phyloP scores from a whole-genome alignment of 352 stramenopile species.

The Phytopythium boreale region DNA sequence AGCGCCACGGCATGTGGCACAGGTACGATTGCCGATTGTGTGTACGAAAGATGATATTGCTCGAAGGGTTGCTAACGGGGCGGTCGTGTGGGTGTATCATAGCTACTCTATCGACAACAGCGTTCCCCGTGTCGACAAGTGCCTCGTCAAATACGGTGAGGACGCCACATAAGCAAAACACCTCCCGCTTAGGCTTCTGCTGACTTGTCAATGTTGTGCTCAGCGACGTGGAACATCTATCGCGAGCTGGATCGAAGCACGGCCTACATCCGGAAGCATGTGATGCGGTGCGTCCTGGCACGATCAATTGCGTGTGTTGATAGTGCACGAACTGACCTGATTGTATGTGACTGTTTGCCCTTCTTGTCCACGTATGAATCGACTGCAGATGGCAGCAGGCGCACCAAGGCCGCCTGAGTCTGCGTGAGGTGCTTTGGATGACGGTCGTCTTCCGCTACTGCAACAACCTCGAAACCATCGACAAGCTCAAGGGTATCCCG shows the following conservation, averaged over 20 bases:
- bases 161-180: neutral
- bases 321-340: neutral
- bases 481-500: slow-evolving; percentile 74
- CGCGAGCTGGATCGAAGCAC: slow-evolving; percentile 79
- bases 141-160: slow-evolving; percentile 74
- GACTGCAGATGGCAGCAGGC: slow-evolving; percentile 52
- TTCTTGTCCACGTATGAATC: neutral
- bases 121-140: slow-evolving; percentile 59
- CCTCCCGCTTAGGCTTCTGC: neutral
- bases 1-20: slow-evolving; percentile 85
- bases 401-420: slow-evolving; percentile 62
- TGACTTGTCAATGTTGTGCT: neutral
- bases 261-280: slow-evolving; percentile 77
- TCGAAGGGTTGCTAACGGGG: neutral
- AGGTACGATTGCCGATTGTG: slow-evolving; percentile 13
- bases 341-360: neutral
- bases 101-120: slow-evolving; percentile 76
- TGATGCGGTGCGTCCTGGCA: slow-evolving; percentile 35
- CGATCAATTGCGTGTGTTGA: neutral
- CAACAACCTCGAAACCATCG: slow-evolving; percentile 81
- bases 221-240: slow-evolving; percentile 84
- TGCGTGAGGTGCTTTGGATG: slow-evolving; percentile 82
- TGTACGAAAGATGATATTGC: neutral
- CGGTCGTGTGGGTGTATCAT: neutral
- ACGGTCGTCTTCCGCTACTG: slow-evolving; percentile 76